phyloP scores from a whole-genome alignment of 371 early-diverging fungal species.

The Blakeslea trispora region DNA sequence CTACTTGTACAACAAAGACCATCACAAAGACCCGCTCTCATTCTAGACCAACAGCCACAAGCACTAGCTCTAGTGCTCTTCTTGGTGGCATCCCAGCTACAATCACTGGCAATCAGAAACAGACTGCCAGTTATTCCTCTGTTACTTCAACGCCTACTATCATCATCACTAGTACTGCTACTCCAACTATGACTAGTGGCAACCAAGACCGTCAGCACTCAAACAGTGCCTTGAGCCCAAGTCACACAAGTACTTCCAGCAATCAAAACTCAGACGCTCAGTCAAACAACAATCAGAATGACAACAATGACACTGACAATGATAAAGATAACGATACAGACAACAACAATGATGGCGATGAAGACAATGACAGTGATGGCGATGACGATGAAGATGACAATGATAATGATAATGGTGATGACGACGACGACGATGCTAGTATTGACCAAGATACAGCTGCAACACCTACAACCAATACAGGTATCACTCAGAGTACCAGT shows the following conservation, averaged over 20 bases:
- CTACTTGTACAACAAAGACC: conserved; percentile 24
- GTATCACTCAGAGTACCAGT: not conserved
- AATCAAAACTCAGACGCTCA: too few relatives aligned
- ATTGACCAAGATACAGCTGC: too few relatives aligned
- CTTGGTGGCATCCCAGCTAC: not conserved
- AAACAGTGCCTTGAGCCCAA: not conserved
- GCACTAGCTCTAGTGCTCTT: not conserved
- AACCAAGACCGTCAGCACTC: not conserved
- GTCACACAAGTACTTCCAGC: not conserved
- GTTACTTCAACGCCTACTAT: too few relatives aligned
- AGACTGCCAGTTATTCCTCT: too few relatives aligned
- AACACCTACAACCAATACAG: not conserved
- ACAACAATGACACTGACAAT: not conserved
- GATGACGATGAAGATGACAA: not conserved
- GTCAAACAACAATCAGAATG: not conserved
- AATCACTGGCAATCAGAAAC: too few relatives aligned
- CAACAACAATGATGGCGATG: conserved; percentile 1
- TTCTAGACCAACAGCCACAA: conserved; percentile 1
- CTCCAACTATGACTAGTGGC: conserved; percentile 1
- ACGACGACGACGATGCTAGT: not conserved
- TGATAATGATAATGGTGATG: not conserved
- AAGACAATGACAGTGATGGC: not conserved
- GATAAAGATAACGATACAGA: not conserved
- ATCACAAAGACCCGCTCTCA: not conserved
- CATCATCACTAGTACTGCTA: not conserved